Base-by-base conservation (phyloP, 2,329 filamentous ascomycete species). In the Fusarium sp. region DNA sequence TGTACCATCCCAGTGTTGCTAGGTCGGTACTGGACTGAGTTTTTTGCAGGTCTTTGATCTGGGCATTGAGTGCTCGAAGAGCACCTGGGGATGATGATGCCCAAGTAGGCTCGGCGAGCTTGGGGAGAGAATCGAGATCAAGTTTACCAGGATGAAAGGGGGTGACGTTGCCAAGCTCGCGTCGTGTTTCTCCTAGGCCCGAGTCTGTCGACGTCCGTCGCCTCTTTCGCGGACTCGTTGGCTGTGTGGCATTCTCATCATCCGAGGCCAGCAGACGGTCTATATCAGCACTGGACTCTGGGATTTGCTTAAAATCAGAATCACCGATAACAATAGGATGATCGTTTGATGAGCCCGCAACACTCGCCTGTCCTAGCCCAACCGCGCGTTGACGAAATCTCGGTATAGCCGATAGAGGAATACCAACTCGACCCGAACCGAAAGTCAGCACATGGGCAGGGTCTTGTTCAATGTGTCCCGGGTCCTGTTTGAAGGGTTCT, bases 1-100 rank as follows among this genome's bases (percentile, higher is more conserved):
- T 89, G 74, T 93, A 93, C 93, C 94, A 97, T 17, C 94, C 94
- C 0, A 96, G 84, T 60, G 91, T 86, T 60, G 90, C 84, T 3
- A 87, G 76, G 1, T 88, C 85, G 2, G 84, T 87, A 13, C 76
- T 80, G 2, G 85, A 77, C 75, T 97, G 94, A 2, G 89, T 77
- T 58, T 87, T 86, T 33, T 91, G 79, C 1, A 94, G 80, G 11
- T 83, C 82, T 53, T 83, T 84, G 42, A 97, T 83, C 67, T 94
- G 90, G 42, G 58, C 58, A 23, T 54, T 71, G 7, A 78, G 68
- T 11, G 56, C 66, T 9, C 66, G 66, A 15, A 74, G 66, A 14
- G 76, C 76, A 1, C 48, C 48, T 8, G 67, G 67, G 3, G 75
- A 75, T 11, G 75, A 76, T 14, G 61, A 57, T 29, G 75, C 74